Evolutionary conservation across 495 filamentous ascomycete species (phyloP), one percentile per base, ranked within the genome.

Genomic region (Penicillium goetzii): DNA sequence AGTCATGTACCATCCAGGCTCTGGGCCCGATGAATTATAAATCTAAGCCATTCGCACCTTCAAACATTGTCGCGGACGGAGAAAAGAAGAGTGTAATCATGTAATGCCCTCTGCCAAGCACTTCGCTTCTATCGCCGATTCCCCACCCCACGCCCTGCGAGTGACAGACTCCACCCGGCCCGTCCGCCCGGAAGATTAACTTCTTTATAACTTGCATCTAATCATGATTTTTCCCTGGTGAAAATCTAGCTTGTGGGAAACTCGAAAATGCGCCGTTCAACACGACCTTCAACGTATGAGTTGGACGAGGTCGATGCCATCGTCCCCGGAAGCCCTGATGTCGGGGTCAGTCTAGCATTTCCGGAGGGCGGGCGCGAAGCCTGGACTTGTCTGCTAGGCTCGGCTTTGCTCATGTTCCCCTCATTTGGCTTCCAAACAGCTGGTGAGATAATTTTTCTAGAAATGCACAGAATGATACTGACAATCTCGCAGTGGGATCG

Each of bases 351-450:
- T 30, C 41, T 62, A 53, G 68, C 81, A 33, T 89, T 86, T 64
- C 86, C 87, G 14, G 87, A 89, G 63, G 86, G 86, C 23, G 86
- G 86, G n/a, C 61, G 76, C 2, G 63, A 80, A 36, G 87, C 82
- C 60, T 89, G 86, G 86, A 80, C 83, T 9, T 87, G 88, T 9
- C 80, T 90, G 2, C 57, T 87, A 9, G 86, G 85, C 4, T 86
- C 87, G 15, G 85, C 83, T 66, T 76, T 83, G 68, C 78, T 85
- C 62, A 86, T 89, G 81, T 72, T 84, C 25, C 83, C 85, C 17
- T 83, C 87, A n/a, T 89, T 86, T 69, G 88, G 87, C 0, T 81
- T 89, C 56, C 83, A 79, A 36, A 68, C 71, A 23, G 74, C 74
- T 4, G 55, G 76, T 77, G 60, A 33, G 68, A n/a, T 26, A 26